Evolutionary conservation across 2,329 filamentous ascomycete species (phyloP), one percentile per base, ranked within the genome.

Genomic region (Paecilomyces fulvus): DNA sequence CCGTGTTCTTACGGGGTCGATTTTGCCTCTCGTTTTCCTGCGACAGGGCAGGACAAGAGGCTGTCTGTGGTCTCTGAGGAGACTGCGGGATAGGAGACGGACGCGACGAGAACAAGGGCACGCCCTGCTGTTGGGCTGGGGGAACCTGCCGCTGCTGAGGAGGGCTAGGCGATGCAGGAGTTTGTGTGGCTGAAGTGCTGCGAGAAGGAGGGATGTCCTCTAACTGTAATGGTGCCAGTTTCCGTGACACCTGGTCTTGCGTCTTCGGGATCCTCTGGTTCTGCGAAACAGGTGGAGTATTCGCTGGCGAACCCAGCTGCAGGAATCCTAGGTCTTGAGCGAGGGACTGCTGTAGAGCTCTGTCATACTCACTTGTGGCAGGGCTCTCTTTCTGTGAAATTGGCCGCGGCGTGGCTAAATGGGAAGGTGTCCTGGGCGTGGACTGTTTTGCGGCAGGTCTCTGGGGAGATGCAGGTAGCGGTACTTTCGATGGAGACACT

Each of bases 401-500:
- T 49, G 66, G 59, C 12, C 64, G 65, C 21, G 73, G 70, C 54
- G 79, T 78, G 17, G 76, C 72, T 3, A 75, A 68, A 5, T 79
- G 75, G 8, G 75, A 66, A 5, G 77, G 76, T 14, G 80, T 78
- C 62, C 77, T 75, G 48, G 80, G 73, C 55, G 77, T 77, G 12
- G 60, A 55, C 21, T 83, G 80, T 8, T 80, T 81, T 56, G 80
- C 75, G 8, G 73, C 71, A 12, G 66, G 65, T 66, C 83, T 84
- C 31, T 77, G 74, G 3, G 84, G 82, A 1, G 84, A 86, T 14
- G 77, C 73, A 20, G 85, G 84, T 25, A 87, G 75, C 14, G 86
- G 79, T 10, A 83, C 76, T 63, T 83, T 87, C 2, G 80, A 73
- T 7, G 86, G 84, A 3, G 85, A 84, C 14, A 72, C 64, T 10